Evolutionary conservation across 805 yeast species (phyloP), one percentile per base, ranked within the genome.

Genomic region (Wickerhamiella brachini): DNA sequence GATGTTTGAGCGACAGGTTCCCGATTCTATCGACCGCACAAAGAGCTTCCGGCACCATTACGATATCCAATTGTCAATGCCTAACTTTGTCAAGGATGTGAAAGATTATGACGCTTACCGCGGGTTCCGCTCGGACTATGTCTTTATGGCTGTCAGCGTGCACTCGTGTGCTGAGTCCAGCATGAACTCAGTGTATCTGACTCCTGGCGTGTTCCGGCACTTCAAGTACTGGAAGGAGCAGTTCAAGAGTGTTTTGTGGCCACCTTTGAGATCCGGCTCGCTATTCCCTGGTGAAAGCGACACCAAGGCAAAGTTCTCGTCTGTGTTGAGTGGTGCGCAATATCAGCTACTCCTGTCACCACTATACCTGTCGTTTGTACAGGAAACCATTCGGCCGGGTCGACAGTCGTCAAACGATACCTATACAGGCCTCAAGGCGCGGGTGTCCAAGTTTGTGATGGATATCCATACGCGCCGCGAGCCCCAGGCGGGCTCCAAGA

Each of bases 161-260:
- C 44, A 44, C 12, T 10, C 24, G 45, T 44, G 54, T 6, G 45
- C 79, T 10, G 80, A 80, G 58, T 8, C 41, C 18, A n/a, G 41
- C 41, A 37, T 37, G 41, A 90, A 89, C 66, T 72, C 88, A 1
- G 74, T 85, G 45, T 95, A 89, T 62, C 67, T 90, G 49, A 74
- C 88, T 2, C 95, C 96, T 1, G 70, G 70, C 4, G 75, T 81
- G 0, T 72, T 90, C 57, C 62, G 68, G 7, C 83, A 80, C 53
- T 88, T 93, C 68, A 80, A 79, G 60, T 62, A 65, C 4, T 93
- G 97, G 97, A 89, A 96, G 95, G 67, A 68, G 34, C 74, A 85
- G 56, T 90, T 90, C 65, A 76, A 82, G n/a, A 82, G 90, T 23
- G 80, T 82, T 51, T 72, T 83, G 57, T 79, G 87, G 49, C 70